Conservation (phyloP, 169 alveolate species). For the Babesia bovis region DNA sequence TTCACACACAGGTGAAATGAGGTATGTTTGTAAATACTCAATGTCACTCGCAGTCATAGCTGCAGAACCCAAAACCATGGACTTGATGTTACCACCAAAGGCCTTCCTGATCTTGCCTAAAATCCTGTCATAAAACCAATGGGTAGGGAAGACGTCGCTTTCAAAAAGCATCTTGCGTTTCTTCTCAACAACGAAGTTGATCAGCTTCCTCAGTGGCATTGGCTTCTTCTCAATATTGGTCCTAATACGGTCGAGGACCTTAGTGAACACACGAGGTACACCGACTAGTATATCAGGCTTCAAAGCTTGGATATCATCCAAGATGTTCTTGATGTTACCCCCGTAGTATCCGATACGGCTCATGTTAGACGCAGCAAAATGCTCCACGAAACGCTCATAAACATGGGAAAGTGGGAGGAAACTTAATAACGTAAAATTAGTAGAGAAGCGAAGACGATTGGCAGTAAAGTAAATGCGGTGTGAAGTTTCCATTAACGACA, state of each 20-base stretch:
- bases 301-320: conserved; percentile 80
- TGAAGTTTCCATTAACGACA: conserved; percentile 73
- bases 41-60: conserved; percentile 69
- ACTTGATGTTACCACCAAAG: conserved; percentile 73
- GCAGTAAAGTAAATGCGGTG: conserved; percentile 66
- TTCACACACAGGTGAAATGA: conserved; percentile 71
- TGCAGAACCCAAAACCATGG: conserved; percentile 77
- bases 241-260: conserved; percentile 60
- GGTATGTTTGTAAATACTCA: conserved; percentile 66
- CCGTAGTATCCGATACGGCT: conserved; percentile 87
- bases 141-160: conserved; percentile 24
- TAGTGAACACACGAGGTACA: conserved; percentile 80
- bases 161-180: conserved; percentile 19
- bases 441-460: conserved; percentile 69
- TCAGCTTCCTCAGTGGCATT: conserved; percentile 2
- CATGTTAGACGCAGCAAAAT: conserved; percentile 62
- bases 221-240: conserved; percentile 46
- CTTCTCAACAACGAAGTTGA: conserved; percentile 13
- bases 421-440: conserved; percentile 79
- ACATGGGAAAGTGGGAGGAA: conserved; percentile 91
- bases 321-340: conserved; percentile 83
- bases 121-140: conserved; percentile 59
- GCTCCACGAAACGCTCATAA: conserved; percentile 86
- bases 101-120: conserved; percentile 67
- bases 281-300: conserved; percentile 70